Base-by-base conservation (phyloP, 805 yeast species). In the Candida alai region DNA sequence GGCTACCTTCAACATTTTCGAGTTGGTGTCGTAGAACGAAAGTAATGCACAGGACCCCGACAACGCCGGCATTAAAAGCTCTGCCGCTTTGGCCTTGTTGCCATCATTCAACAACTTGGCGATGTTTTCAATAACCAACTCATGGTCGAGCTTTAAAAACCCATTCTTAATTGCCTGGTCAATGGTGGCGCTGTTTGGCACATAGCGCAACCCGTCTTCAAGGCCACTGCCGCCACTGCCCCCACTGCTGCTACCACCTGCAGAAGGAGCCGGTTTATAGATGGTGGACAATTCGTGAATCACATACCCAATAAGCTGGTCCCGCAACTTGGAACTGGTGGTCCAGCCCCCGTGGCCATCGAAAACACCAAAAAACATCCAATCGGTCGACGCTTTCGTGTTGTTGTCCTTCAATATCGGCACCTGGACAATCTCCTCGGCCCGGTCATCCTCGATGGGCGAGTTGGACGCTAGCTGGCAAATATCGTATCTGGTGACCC, bases 271-370 rank as follows among this genome's bases (percentile, higher is more conserved):
- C 3, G 80, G 75, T 48, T 72, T 73, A 59, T 74, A 80, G 13
- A 74, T 75, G 7, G 76, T 72, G 28, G 84, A 83, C 35, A 90
- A 66, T 48, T 88, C 95, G 19, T 70, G 67, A 7, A 88, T 75
- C n/a, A 93, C 93, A 45, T 73, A 75, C 36, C 77, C 76, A 19
- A 93, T 78, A 44, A 93, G 67, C 44, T 78, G 78, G 44, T 87
- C 93, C 41, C 95, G 72, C 41, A 93, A 70, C 54, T 80, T 85
- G n/a, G 84, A 74, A 37, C 90, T 78, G 2, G 98, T 93, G 44
- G 85, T 84, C 79, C 95, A 88, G 15, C 98, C 98, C 3, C 95
- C 88, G 59, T 93, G 98, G 9, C 98, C 98, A 58, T 93, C 98
- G 54, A 82, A 90, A 0, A 93, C 77, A 4, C 97, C 96, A 76